A percentile compares a stretch with the other conserved stretches of the same genome.
Conservation (phyloP, 176 grass and related monocot genomes). For the Miscanthus lutarioriparius region DNA sequence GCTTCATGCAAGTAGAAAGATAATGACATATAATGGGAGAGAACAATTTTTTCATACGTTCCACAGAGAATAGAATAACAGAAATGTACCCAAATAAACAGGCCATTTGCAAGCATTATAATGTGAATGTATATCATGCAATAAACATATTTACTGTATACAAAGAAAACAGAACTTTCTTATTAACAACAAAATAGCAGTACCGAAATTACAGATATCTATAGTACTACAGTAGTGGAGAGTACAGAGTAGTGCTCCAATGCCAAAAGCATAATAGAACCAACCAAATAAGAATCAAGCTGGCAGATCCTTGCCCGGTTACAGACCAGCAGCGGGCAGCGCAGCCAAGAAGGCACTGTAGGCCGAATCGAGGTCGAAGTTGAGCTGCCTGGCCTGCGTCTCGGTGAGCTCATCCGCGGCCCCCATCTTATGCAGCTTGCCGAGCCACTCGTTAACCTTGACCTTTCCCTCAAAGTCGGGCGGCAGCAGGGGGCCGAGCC, state of each 20-base stretch:
- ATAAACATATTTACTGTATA: neutral
- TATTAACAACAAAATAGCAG: neutral
- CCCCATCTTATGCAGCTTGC: constrained; percentile 85
- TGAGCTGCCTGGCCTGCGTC: constrained; percentile 88
- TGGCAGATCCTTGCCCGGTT: neutral
- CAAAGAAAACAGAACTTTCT: neutral
- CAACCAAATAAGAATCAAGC: constrained; percentile 4
- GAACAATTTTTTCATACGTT: neutral
- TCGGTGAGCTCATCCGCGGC: constrained; percentile 92
- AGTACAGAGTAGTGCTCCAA: neutral
- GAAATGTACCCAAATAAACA: neutral
- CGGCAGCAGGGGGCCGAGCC: constrained; percentile 65
- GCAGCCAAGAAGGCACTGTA: constrained; percentile 89
- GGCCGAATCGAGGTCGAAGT: constrained; percentile 89
- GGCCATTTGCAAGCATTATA: neutral
- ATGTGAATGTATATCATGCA: neutral
- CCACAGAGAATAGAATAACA: neutral
- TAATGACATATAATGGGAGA: neutral
- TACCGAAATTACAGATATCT: constrained; percentile 3
- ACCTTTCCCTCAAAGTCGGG: constrained; percentile 90
- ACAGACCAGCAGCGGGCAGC: constrained; percentile 64
- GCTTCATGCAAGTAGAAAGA: neutral
- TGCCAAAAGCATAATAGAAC: neutral
- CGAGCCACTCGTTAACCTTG: constrained; percentile 84
- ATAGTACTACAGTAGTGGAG: neutral